phyloP scores from a whole-genome alignment of 2,329 filamentous ascomycete species.

The Fusarium sp. region DNA sequence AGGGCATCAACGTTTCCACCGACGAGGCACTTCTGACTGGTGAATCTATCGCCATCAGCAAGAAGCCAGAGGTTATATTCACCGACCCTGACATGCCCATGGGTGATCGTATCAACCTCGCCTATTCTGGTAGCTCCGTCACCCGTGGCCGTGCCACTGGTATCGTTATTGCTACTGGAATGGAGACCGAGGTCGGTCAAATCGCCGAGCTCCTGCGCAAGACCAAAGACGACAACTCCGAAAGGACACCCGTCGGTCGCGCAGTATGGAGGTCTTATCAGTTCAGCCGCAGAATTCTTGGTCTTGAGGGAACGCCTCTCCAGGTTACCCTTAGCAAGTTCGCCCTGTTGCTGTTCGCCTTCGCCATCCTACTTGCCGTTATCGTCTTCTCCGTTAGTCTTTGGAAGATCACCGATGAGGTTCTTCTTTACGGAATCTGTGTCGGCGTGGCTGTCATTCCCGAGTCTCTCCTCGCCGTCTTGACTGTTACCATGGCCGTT shows the following conservation, averaged over 20 bases:
- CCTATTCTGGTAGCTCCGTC: slow-evolving; percentile 79
- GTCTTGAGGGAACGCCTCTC: slow-evolving; percentile 81
- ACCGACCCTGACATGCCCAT: slow-evolving; percentile 68
- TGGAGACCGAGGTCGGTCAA: slow-evolving; percentile 80
- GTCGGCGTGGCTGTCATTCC: slow-evolving; percentile 74
- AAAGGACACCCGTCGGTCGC: slow-evolving; percentile 59
- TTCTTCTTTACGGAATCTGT: slow-evolving; percentile 72
- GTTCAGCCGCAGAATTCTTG: slow-evolving; percentile 68
- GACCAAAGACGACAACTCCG: slow-evolving; percentile 61
- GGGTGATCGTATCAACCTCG: slow-evolving; percentile 78
- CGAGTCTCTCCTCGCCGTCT: slow-evolving; percentile 75
- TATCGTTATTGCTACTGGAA: slow-evolving; percentile 77
- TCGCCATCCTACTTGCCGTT: slow-evolving; percentile 72
- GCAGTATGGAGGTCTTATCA: slow-evolving; percentile 60
- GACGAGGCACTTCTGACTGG: slow-evolving; percentile 82
- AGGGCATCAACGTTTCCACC: slow-evolving; percentile 79
- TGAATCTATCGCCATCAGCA: slow-evolving; percentile 77
- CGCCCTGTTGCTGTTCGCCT: slow-evolving; percentile 81
- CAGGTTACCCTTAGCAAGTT: slow-evolving; percentile 89
- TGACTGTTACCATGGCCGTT: slow-evolving; percentile 79
- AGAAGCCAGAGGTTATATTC: slow-evolving; percentile 70
- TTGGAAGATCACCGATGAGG: slow-evolving; percentile 67
- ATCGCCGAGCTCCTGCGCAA: slow-evolving; percentile 78
- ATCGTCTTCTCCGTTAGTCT: slow-evolving; percentile 72
- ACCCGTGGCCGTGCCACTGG: slow-evolving; percentile 77